Base-by-base conservation (phyloP, 148 eudicot genomes). In the Fagopyrum esculentum region DNA sequence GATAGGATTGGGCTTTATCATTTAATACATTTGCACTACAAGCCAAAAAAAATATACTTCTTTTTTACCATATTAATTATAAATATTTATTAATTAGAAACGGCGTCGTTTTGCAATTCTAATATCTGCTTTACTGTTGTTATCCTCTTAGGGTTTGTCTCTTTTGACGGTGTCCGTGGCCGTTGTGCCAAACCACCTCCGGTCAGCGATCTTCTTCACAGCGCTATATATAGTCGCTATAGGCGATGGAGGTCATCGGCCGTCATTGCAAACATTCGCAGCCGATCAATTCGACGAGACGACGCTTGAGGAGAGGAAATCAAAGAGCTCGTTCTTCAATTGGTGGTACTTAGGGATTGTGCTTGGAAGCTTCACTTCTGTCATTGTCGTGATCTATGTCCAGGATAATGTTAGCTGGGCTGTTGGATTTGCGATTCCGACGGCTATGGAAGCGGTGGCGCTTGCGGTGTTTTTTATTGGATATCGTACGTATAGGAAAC, bases 281-380 rank as follows among this genome's bases (percentile, higher is more conserved):
- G 96, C 93, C 1, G 96, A 91, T 35, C 96, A 91, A 71, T 91
- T 91, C 69, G 84, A 87, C 54, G 92, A 89, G 60, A 71, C 81
- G 45, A 77, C 84, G 13, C 85, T 86, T 3, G 83, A 82, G 13
- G 84, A 88, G 56, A 78, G 61, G 78, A 83, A 77, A 63, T 81
- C 80, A 2, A 90, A 90, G 76, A 84, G 89, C 81, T 89, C 96
- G 1, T 90, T 90, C 83, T 90, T 90, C 84, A 90, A 90, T 45
- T 90, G 92, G 92, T 90, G 96, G 96, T 90, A 81, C 79, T 84
- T 89, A 16, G 96, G 96, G 8, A 85, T 89, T 2, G 91, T 85
- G 43, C 13, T 77, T 10, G 92, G 92, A 8, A 83, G 89, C 54
- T 83, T 87, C 5, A 8, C 66, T 5, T 89, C 92, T 0, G 80